Evolutionary conservation across 2,329 filamentous ascomycete genomes (phyloP), one percentile per base, ranked within the genome.

Genomic region (Penicillium sp.): DNA sequence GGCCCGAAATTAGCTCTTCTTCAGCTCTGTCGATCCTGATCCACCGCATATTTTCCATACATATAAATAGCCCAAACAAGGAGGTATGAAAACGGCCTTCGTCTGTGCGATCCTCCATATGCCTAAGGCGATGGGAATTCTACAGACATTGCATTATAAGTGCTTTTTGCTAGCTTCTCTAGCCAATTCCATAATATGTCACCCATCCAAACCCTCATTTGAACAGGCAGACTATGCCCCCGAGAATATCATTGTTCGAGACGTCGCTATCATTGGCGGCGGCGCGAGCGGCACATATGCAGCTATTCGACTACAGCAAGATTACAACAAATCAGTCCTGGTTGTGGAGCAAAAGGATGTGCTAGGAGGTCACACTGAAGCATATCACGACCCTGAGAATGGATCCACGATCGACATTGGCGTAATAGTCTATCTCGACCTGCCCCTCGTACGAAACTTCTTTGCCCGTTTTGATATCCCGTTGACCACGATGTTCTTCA

Each of bases 241-340:
- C 14, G 11, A 9, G 10, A 36, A 54, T 8, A 45, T 50, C 9
- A 37, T 58, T 16, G 39, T 44, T 20, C 52, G 53, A n/a, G 63
- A 68, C 47, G 53, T 68, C 16, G 50, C 44, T 28, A 50, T 69
- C 9, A 52, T 68, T 17, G 65, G 65, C 2, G 64, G 63, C 11
- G 65, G 65, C 10, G 54, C 62, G 4, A 49, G 55, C 9, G 64
- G 65, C 7, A 62, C 61, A 2, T 63, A 66, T 41, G 52, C 58
- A 1, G 62, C 60, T 14, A 52, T 68, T 28, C 46, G 48, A 4
- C 14, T 35, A 4, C 11, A 15, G 13, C 19, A 26, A 7, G 33
- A 35, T 14, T 35, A 26, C 13, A 40, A 25, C 7, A 18, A 34
- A 17, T 14, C 25, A 4, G 11, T 27, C 11, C 10, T 27, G 11